Evolutionary conservation across 495 filamentous ascomycete species (phyloP).

Genomic region (Trichoderma erinaceum): DNA sequence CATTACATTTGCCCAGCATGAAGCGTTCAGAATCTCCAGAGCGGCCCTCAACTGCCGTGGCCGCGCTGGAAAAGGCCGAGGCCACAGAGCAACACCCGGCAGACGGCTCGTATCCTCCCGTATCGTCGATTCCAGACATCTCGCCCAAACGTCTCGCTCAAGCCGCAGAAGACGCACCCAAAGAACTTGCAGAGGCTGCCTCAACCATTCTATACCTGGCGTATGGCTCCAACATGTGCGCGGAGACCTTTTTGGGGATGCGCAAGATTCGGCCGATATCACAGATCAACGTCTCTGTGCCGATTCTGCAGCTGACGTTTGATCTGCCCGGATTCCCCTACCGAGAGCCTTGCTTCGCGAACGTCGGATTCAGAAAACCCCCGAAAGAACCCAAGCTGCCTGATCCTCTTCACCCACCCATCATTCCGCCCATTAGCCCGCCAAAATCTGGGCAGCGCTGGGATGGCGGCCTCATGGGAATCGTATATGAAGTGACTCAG

Average conservation of each 20-base stretch:
- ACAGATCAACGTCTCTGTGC: conserved; percentile 71
- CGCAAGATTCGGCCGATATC: conserved; percentile 76
- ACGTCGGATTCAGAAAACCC: conserved; percentile 55
- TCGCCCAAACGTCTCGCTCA: conserved; percentile 15
- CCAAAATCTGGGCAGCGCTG: conserved; percentile 43
- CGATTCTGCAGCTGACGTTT: conserved; percentile 70
- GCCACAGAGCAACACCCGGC: not conserved
- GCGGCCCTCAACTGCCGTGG: not conserved
- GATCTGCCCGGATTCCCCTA: conserved; percentile 84
- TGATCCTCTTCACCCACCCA: conserved; percentile 23
- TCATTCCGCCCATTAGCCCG: conserved; percentile 29
- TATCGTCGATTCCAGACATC: conserved; percentile 4
- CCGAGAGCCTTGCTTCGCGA: conserved; percentile 86
- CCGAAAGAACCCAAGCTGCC: conserved; percentile 25
- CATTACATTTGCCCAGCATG: not conserved
- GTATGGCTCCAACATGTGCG: conserved; percentile 85
- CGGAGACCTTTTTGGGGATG: conserved; percentile 64
- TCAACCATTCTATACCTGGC: conserved; percentile 80
- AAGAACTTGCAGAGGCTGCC: conserved; percentile 1
- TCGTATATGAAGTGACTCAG: conserved; percentile 87
- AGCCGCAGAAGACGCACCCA: conserved; percentile 16
- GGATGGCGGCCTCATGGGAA: conserved; percentile 77
- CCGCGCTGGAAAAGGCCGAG: not conserved
- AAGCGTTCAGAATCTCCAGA: not conserved
- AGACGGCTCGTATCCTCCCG: not conserved